Base-by-base conservation (phyloP, 208 protist species). In the Crithidia sp. region DNA sequence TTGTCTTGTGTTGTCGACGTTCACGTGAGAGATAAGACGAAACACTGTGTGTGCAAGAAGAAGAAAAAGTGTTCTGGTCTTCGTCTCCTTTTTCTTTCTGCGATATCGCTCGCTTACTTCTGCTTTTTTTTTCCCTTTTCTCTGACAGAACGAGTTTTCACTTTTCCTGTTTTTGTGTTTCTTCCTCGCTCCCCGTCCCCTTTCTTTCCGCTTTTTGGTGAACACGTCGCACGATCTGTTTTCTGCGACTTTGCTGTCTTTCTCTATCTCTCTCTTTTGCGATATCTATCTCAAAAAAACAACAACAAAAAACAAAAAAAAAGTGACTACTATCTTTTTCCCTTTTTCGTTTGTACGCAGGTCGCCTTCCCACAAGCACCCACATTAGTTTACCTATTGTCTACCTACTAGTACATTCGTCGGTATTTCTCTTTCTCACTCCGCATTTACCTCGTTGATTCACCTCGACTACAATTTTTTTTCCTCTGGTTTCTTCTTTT, bases 1-100 rank as follows among this genome's bases (percentile, higher is more conserved):
- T 28, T 28, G 28, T 28, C 28, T 28, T 28, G 28, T 28, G 28
- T 28, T 28, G 28, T 28, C 28, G 28, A 28, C 28, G 28, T 28
- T 28, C 28, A 28, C 28, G 28, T 28, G 1, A 28, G 28, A 28
- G 28, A 28, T 28, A 28, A 28, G 28, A 28, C 28, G 28, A 28
- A 28, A 28, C 28, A 43, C 16, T 70, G 56, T n/a, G 4, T 41
- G 41, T 17, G 50, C 45, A n/a, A 19, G 5, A 28, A 10, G 39
- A n/a, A 37, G 17, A 41, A 5, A 17, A 14, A 65, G 7, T 49
- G 59, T 69, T 72, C 55, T 68, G 45, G 44, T 19, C 57, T 45
- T 55, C 41, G 14, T 28, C 13, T 65, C 47, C 37, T 6, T 47
- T 77, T 70, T 77, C 58, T 71, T 71, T 66, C n/a, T 71, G 12